Percentiles rank a stretch among this genome's conserved stretches.
Evolutionary conservation across 768 basidiomycete genomes (phyloP).

Genomic region (Hydnum rufescens): DNA sequence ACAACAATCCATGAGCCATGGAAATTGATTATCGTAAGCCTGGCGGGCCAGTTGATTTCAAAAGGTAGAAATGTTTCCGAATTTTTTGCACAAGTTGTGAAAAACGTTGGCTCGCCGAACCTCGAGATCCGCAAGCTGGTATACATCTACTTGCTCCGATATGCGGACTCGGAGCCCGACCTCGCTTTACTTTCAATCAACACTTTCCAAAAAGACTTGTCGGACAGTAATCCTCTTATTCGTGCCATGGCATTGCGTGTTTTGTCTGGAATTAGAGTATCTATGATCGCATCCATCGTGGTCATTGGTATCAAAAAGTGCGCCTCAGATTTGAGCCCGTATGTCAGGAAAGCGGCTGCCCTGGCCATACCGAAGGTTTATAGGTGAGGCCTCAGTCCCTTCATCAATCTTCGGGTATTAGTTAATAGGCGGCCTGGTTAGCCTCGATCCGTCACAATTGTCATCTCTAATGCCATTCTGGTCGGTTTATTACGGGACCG

Average conservation of each 20-base stretch:
- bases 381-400: constrained; percentile 27
- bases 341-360: constrained; percentile 84
- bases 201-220: constrained; percentile 92
- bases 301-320: constrained; percentile 83
- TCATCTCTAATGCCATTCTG: constrained; percentile 30
- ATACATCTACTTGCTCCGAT: constrained; percentile 90
- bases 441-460: constrained; percentile 55
- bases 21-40: background rate
- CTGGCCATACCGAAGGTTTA: constrained; percentile 75
- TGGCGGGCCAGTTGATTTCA: constrained; percentile 50
- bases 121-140: constrained; percentile 93
- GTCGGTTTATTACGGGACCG: constrained; percentile 33
- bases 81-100: constrained; percentile 93
- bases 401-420: background rate
- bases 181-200: constrained; percentile 92
- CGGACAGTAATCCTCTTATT: constrained; percentile 81
- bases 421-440: constrained; percentile 16
- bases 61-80: constrained; percentile 80
- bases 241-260: constrained; percentile 92
- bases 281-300: constrained; percentile 70
- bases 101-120: constrained; percentile 83
- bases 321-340: constrained; percentile 78
- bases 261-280: constrained; percentile 76
- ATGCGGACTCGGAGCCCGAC: constrained; percentile 86
- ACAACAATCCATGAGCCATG: background rate